phyloP scores from a whole-genome alignment of 805 yeast species.

The Schwanniomyces polymorphus region DNA sequence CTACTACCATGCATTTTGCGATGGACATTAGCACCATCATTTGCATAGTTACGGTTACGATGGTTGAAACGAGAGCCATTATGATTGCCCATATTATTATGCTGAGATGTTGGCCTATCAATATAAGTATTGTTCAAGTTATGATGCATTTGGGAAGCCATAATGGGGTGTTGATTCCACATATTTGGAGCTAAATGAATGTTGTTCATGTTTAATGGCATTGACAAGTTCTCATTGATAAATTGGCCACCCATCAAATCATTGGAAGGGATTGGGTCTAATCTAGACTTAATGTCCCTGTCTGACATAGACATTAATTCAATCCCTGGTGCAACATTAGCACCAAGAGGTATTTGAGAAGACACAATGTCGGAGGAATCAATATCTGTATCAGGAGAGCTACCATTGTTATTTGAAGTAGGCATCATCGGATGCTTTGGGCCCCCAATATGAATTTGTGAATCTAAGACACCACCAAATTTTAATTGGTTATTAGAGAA shows the following conservation, averaged over 20 bases:
- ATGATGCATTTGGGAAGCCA: conserved; percentile 4
- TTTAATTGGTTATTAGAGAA: conserved; percentile 15
- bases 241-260: conserved; percentile 1
- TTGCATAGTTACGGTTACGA: conserved; percentile 8
- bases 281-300: not conserved
- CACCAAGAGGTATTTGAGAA: not conserved
- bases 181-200: conserved; percentile 7
- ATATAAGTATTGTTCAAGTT: not conserved
- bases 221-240: conserved; percentile 1
- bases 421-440: conserved; percentile 4
- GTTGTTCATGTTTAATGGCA: conserved; percentile 2
- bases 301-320: conserved; percentile 1
- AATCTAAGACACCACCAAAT: conserved; percentile 22
- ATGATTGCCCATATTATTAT: not conserved
- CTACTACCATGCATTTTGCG: conserved; percentile 39
- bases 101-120: conserved; percentile 1
- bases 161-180: conserved; percentile 17
- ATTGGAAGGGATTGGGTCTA: not conserved
- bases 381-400: conserved; percentile 12
- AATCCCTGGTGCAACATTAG: conserved; percentile 1
- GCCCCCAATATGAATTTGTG: conserved; percentile 7
- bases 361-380: conserved; percentile 3
- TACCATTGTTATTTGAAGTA: conserved; percentile 2
- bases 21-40: conserved; percentile 38
- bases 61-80: conserved; percentile 6